Evolutionary conservation across 1,139 yeast genomes (phyloP).

Genomic region (Debaryomyces psychrophilus): DNA sequence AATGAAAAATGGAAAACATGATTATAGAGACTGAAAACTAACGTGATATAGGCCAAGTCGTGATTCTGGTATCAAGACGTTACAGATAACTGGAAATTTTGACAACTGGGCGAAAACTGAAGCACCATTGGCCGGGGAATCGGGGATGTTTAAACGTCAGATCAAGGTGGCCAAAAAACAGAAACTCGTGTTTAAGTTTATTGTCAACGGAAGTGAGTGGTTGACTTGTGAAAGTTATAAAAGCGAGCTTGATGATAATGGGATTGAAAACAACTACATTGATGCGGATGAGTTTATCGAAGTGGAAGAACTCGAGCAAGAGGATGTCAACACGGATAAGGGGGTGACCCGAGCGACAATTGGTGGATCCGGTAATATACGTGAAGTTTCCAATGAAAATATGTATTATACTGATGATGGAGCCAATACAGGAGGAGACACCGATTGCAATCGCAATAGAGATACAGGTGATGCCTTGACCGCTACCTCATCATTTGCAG

Average conservation of each 20-base stretch:
- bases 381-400: slow-evolving; percentile 5
- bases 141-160: slow-evolving; percentile 18
- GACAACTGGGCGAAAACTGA: slow-evolving; percentile 40
- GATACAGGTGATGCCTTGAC: slow-evolving; percentile 33
- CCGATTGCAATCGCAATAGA: slow-evolving; percentile 3
- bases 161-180: slow-evolving; percentile 26
- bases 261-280: slow-evolving; percentile 42
- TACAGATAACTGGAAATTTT: slow-evolving; percentile 47
- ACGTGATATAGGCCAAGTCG: slow-evolving; percentile 17
- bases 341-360: not conserved
- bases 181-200: slow-evolving; percentile 38
- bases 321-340: slow-evolving; percentile 6
- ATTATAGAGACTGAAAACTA: not conserved
- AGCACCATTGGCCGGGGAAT: slow-evolving; percentile 20
- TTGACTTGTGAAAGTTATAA: slow-evolving; percentile 28
- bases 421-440: slow-evolving; percentile 7
- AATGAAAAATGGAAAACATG: slow-evolving; percentile 4
- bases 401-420: not conserved
- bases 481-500: slow-evolving; percentile 45
- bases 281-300: slow-evolving; percentile 30
- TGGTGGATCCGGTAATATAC: not conserved
- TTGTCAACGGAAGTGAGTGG: slow-evolving; percentile 42
- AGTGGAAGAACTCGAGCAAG: slow-evolving; percentile 15
- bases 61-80: slow-evolving; percentile 22
- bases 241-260: slow-evolving; percentile 36